Evolutionary conservation across 176 grass and related monocot genomes (phyloP).

Genomic region (Musa troglodytarum): DNA sequence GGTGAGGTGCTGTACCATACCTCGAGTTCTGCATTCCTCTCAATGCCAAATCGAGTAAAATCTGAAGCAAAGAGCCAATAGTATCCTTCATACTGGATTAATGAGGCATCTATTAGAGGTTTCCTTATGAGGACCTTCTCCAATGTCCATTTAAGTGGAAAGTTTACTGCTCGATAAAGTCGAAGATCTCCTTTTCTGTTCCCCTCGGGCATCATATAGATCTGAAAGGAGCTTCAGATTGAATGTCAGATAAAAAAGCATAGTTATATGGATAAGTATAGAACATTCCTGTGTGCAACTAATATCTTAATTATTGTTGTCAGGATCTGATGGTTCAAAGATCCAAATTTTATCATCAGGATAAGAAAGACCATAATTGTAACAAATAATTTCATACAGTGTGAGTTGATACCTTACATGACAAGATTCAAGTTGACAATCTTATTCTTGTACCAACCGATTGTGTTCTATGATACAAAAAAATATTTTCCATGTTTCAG

Average conservation of each 20-base stretch:
- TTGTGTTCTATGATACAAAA: too few relatives aligned
- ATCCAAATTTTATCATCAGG: background rate
- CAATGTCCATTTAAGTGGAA: constrained; percentile 86
- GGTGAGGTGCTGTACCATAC: constrained; percentile 80
- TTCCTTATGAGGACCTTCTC: constrained; percentile 77
- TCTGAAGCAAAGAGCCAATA: constrained; percentile 90
- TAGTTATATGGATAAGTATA: background rate
- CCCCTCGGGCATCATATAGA: constrained; percentile 97
- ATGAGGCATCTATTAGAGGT: constrained; percentile 67
- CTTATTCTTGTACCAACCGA: too few relatives aligned
- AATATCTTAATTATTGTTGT: background rate
- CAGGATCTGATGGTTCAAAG: constrained; percentile 14
- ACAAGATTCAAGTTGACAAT: too few relatives aligned
- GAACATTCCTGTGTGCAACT: background rate
- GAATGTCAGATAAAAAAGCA: background rate
- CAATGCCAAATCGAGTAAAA: constrained; percentile 63
- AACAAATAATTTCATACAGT: too few relatives aligned
- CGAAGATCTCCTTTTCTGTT: constrained; percentile 83
- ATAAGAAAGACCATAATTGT: background rate
- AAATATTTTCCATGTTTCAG: background rate
- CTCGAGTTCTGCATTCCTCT: constrained; percentile 94
- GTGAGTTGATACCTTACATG: background rate
- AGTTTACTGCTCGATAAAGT: constrained; percentile 81
- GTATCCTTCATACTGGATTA: constrained; percentile 54
- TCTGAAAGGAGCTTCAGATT: constrained; percentile 32